Base-by-base conservation (phyloP, 371 early-diverging fungal genomes). In the Mycotypha africana region DNA sequence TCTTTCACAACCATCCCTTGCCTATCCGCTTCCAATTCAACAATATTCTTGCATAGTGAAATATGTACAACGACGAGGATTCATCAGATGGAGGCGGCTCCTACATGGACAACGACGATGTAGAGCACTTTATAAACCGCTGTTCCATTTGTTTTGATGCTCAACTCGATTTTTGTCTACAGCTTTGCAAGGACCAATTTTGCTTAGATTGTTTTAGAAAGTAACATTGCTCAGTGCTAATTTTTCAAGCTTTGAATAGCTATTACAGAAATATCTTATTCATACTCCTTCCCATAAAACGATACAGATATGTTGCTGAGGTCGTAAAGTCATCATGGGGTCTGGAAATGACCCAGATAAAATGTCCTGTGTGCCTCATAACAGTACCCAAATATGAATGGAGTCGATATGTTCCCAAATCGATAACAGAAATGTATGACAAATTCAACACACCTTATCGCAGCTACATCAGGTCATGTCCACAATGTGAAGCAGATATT, bases 131-230 rank as follows among this genome's bases (percentile, higher is more conserved):
- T 60, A 47, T 76, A 12, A 67, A 76, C 37, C 56, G 75, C 7
- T 80, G 80, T 34, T 76, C 76, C 28, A 80, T 80, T 38, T 80
- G 80, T 53, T 80, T 80, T 63, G 78, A 80, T 50, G 53, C 67
- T 4, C 62, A 66, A 3, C 55, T 76, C 28, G 78, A 80, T 42
- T 64, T 80, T 14, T 80, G 77, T 36, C 54, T 80, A 25, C 70
- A 80, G n/a, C 28, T 42, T 33, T 79, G 79, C 44, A 51, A 64
- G 35, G 79, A 79, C 43, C 79, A 79, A 49, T 79, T 67, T 49
- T 79, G 79, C 30, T 31, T 60, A 30, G 74, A 71, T 17, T 79
- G 79, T 46, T 79, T 79, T 50, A 58, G 67, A 51, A 66, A 71
- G 76, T 74, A 61, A 51, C 4, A 14, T n/a, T n/a, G n/a, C n/a